Percentiles rank a stretch among this genome's conserved stretches.
These are phyloP conservation scores for Apiospora saccharicola DNA, from an alignment of 2,329 filamentous ascomycete genomes.

Conservation along the genomic window DNA sequence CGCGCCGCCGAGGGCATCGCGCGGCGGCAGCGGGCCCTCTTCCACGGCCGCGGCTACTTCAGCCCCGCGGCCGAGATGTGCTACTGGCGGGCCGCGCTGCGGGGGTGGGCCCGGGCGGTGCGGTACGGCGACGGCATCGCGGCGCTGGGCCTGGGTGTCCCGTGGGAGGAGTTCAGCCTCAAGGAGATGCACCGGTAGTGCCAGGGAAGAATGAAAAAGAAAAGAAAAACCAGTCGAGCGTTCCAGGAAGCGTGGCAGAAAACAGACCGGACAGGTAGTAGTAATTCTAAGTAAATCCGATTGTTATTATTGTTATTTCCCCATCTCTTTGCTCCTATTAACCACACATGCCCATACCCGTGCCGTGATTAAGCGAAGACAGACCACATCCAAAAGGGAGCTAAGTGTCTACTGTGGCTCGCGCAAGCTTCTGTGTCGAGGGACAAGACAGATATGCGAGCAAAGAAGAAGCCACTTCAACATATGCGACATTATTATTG, in stretches of 20 bases:
- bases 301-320: neutral
- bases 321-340: neutral
- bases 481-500: constrained; percentile 37
- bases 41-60: constrained; percentile 53
- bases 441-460: too few relatives aligned
- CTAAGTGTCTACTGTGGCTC: neutral
- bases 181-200: constrained; percentile 40
- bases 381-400: neutral
- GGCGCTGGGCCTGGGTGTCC: constrained; percentile 40
- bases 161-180: constrained; percentile 51
- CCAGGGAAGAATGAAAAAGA: neutral
- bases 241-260: too few relatives aligned
- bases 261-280: neutral
- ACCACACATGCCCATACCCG: neutral
- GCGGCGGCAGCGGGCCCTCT: constrained; percentile 52
- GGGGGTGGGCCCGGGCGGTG: constrained; percentile 55
- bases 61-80: constrained; percentile 59
- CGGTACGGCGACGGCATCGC: constrained; percentile 40
- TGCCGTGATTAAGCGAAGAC: neutral
- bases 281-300: neutral
- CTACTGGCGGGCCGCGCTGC: constrained; percentile 59
- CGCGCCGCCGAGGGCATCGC: constrained; percentile 55
- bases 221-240: too few relatives aligned
- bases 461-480: constrained; percentile 24
- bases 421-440: neutral